Conservation (phyloP, 192 early-diverging fungal genomes). For the Linnemannia zychae region DNA sequence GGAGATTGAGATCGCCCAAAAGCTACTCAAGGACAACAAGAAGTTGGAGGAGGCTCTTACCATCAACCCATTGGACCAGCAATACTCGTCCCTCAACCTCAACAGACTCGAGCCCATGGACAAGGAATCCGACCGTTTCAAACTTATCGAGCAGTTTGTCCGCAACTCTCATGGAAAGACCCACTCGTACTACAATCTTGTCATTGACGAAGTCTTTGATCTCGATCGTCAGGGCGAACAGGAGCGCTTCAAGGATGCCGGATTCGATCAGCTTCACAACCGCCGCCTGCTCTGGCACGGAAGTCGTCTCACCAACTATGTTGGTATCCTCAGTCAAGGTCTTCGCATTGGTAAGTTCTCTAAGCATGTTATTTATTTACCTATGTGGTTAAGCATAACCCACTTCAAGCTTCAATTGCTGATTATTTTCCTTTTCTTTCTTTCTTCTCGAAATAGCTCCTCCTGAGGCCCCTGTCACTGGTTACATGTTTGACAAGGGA, state of each 20-base stretch:
- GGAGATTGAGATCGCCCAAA: constrained; percentile 77
- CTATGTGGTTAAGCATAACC: too few species aligned
- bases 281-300: constrained; percentile 87
- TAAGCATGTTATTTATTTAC: too few species aligned
- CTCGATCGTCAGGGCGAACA: constrained; percentile 72
- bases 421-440: background rate
- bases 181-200: constrained; percentile 60
- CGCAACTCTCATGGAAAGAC: constrained; percentile 76
- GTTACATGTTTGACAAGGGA: constrained; percentile 86
- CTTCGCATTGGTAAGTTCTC: constrained; percentile 51
- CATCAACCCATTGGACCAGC: constrained; percentile 70
- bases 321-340: constrained; percentile 79
- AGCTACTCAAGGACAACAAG: constrained; percentile 64
- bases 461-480: constrained; percentile 77
- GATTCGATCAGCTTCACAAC: constrained; percentile 67
- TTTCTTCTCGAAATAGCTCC: constrained; percentile 67
- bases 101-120: constrained; percentile 67
- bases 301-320: constrained; percentile 80
- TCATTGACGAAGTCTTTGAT: constrained; percentile 64
- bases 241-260: constrained; percentile 60
- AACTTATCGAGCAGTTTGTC: constrained; percentile 72
- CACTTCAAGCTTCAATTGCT: too few species aligned
- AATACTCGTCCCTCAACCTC: constrained; percentile 71
- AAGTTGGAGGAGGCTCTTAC: constrained; percentile 35
- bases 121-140: constrained; percentile 62